These are phyloP conservation scores for Pneumocystis wakefieldiae DNA, from an alignment of 1,139 yeast species.

Conservation along the genomic window DNA sequence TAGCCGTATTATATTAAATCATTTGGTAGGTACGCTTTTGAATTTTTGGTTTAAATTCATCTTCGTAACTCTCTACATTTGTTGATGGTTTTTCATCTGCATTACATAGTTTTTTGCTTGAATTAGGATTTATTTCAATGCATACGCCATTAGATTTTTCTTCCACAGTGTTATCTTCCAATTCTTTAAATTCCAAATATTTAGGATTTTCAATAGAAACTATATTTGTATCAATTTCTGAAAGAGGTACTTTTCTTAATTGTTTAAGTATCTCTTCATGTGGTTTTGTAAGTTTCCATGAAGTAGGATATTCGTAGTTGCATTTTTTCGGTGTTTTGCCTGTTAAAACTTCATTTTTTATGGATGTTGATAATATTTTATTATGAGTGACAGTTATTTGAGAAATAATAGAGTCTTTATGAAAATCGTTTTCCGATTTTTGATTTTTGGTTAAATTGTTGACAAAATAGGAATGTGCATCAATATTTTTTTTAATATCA, in stretches of 20 bases:
- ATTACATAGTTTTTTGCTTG: not conserved
- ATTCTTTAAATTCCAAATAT: not conserved
- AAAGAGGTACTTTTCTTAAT: not conserved
- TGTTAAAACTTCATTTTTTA: conserved; percentile 12
- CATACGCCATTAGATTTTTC: not conserved
- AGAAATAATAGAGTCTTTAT: conserved; percentile 4
- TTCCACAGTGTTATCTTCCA: not conserved
- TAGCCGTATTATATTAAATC: not conserved
- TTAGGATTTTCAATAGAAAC: not conserved
- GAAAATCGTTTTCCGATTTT: conserved; percentile 3
- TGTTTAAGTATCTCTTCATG: conserved; percentile 9
- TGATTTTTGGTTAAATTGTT: conserved; percentile 2
- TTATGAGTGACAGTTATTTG: conserved; percentile 6
- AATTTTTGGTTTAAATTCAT: not conserved
- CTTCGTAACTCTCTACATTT: not conserved
- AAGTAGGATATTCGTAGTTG: conserved; percentile 6
- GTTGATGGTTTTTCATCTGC: not conserved
- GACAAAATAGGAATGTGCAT: conserved; percentile 9
- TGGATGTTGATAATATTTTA: conserved; percentile 4
- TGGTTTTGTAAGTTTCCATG: conserved; percentile 9
- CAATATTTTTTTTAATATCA: conserved; percentile 11
- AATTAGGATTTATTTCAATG: not conserved
- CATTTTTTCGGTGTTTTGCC: conserved; percentile 15
- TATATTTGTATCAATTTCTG: not conserved
- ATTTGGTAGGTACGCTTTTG: not conserved